phyloP scores from a whole-genome alignment of 1,139 yeast genomes.

The Pichia sp. region DNA sequence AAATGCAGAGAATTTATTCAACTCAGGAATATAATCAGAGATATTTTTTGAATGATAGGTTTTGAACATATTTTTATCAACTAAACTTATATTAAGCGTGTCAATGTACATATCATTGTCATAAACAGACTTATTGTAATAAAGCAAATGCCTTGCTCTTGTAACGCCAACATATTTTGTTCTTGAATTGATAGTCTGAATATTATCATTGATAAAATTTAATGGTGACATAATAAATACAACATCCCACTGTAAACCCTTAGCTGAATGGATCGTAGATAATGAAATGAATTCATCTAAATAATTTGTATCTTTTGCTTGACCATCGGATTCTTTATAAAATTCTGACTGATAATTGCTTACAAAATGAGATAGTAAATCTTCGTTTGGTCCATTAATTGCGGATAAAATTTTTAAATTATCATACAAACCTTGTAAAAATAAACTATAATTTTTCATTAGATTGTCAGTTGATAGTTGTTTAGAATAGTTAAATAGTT shows the following conservation, averaged over 20 bases:
- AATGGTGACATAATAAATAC: constrained; percentile 40
- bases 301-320: constrained; percentile 19
- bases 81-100: constrained; percentile 1
- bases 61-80: constrained; percentile 1
- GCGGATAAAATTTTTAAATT: constrained; percentile 4
- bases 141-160: constrained; percentile 51
- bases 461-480: constrained; percentile 10
- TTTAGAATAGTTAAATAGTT: constrained; percentile 26
- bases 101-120: constrained; percentile 21
- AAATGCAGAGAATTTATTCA: constrained; percentile 1
- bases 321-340: constrained; percentile 1
- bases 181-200: constrained; percentile 5
- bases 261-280: constrained; percentile 66
- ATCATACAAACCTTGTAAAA: constrained; percentile 8
- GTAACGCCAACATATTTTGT: constrained; percentile 55
- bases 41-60: constrained; percentile 5
- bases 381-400: not conserved
- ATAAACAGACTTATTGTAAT: constrained; percentile 30
- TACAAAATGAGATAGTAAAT: constrained; percentile 3
- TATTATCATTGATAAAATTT: not conserved
- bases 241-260: constrained; percentile 66
- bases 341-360: constrained; percentile 29
- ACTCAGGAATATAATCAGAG: constrained; percentile 9
- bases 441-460: constrained; percentile 6
- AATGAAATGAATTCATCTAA: constrained; percentile 34